Base-by-base conservation (phyloP, 768 basidiomycete genomes). In the Leccinum aurantiacum region DNA sequence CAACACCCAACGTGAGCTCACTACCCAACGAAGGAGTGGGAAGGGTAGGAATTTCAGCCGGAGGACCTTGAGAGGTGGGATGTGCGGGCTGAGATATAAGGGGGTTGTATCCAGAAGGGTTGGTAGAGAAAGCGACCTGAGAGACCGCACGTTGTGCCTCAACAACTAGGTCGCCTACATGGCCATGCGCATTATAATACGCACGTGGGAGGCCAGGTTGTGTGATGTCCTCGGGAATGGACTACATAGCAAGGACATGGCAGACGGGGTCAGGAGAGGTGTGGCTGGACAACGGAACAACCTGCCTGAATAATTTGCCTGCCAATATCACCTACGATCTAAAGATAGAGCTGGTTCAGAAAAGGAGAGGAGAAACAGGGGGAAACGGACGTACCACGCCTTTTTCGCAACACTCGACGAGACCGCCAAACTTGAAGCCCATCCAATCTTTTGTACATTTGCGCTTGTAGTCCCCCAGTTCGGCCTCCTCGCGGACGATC, bases 351-450 rank as follows among this genome's bases (percentile, higher is more conserved):
- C 10, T 27, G n/a, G 5, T 63, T 41, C 37, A 38, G 37, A 54
- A 44, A 35, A 17, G 7, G 19, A 24, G 14, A 41, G 25, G 46
- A 54, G 35, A 27, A 38, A 57, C 0, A 50, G 25, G 19, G 27
- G 51, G 29, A 29, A 24, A 33, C 44, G 24, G 25, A 74, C 82
- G 41, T 47, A 86, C 82, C 44, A 69, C 76, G 57, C 91, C 89
- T 74, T 92, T 95, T 76, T 95, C 90, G 56, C 88, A 89, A 58
- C 84, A 86, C 72, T 97, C 95, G 49, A 87, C 73, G 48, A 96
- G 74, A 6, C 91, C 94, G 24, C 92, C 93, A 69, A 95, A 95
- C 76, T 96, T 95, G 66, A 91, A 75, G 1, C 84, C 83, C 83
- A 96, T 84, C 77, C 87, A 90, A 47, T 82, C 77, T 62, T 83